Conservation (phyloP, 371 early-diverging fungal genomes). For the Mucor circinelloides region DNA sequence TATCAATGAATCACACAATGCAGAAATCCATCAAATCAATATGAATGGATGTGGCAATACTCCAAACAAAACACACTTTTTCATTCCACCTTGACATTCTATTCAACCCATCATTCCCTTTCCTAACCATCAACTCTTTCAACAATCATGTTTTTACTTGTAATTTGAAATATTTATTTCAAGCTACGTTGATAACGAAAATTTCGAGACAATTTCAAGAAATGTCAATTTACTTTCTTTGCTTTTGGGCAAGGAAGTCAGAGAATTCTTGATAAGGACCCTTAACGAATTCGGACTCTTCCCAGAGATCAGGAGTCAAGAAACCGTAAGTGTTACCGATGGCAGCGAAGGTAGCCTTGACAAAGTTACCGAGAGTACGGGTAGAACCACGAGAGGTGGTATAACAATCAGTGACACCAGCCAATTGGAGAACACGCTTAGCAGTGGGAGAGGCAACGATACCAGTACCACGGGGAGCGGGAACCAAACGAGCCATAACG, state of each 20-base stretch:
- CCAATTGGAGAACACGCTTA: conserved; percentile 98
- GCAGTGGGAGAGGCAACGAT: conserved; percentile 97
- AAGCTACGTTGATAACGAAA: neutral
- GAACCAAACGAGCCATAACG: conserved; percentile 88
- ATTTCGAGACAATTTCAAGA: neutral
- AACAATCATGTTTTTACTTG: neutral
- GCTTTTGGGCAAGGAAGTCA: conserved; percentile 82
- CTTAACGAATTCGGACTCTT: conserved; percentile 84
- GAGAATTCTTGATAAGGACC: conserved; percentile 94
- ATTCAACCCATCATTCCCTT: neutral
- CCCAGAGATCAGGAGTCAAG: conserved; percentile 98
- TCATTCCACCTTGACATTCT: too few species aligned
- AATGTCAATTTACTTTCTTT: conserved; percentile 46
- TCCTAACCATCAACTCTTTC: neutral
- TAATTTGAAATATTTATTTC: neutral
- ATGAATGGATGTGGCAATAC: too few species aligned
- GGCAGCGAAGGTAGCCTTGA: conserved; percentile 99
- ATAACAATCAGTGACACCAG: conserved; percentile 99
- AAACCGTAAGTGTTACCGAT: conserved; percentile 98
- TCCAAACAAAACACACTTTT: neutral
- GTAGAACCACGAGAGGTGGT: conserved; percentile 95
- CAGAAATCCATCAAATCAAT: too few species aligned
- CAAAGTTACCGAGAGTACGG: conserved; percentile 96
- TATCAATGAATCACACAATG: too few species aligned
- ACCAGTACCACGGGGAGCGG: conserved; percentile 75